phyloP scores from a whole-genome alignment of 169 alveolate species.

The Eimeria mitis region DNA sequence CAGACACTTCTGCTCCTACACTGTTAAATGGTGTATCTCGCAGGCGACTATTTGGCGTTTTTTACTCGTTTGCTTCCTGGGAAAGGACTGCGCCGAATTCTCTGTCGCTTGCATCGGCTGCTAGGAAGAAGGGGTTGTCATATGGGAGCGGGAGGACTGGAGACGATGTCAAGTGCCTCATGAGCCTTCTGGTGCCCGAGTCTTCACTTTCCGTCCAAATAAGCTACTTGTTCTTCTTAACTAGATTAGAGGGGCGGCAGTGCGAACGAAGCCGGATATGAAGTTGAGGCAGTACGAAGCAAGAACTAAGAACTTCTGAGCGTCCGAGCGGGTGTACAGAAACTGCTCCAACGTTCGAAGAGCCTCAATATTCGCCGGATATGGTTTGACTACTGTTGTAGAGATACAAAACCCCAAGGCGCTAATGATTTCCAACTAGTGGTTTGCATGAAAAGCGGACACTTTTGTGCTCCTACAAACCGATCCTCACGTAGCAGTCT shows the following conservation, averaged over 20 bases:
- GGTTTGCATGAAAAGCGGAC: neutral
- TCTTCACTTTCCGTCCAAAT: neutral
- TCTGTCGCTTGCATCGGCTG: no score
- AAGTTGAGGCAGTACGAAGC: neutral
- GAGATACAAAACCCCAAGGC: neutral
- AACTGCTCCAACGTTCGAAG: neutral
- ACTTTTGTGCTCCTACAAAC: neutral
- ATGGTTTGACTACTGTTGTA: neutral
- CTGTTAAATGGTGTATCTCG: no score
- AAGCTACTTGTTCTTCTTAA: neutral
- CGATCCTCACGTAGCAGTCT: neutral
- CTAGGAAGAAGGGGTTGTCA: no score
- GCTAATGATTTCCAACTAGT: no score
- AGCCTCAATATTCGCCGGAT: neutral
- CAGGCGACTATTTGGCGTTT: no score
- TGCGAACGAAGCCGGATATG: neutral
- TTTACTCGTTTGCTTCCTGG: no score
- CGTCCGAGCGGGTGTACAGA: neutral
- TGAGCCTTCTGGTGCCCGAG: neutral
- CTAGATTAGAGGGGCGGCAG: neutral
- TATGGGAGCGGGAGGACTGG: no score
- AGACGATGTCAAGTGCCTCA: neutral
- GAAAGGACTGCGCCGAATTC: no score
- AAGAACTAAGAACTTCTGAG: neutral
- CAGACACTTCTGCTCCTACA: no score